A percentile compares a stretch with the other conserved stretches of the same genome.
phyloP scores from a whole-genome alignment of 2,329 filamentous ascomycete species.

The Lachnellula arida region DNA sequence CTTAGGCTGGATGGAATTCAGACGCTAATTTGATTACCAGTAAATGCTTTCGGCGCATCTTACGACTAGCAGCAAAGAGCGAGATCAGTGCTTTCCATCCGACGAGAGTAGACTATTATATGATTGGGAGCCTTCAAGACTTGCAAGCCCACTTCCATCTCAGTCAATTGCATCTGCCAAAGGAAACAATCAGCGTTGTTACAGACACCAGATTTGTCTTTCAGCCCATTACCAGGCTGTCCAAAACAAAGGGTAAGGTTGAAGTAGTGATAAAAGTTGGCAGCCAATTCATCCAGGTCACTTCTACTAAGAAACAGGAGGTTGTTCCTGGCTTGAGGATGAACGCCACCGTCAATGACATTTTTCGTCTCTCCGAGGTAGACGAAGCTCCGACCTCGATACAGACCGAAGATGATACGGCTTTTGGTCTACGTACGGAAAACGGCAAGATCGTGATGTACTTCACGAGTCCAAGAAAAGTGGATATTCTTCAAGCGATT shows the following conservation, averaged over 20 bases:
- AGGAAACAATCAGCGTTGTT: constrained; percentile 65
- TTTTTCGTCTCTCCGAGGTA: constrained; percentile 62
- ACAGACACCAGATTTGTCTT: constrained; percentile 63
- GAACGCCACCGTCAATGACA: constrained; percentile 63
- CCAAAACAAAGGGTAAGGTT: constrained; percentile 65
- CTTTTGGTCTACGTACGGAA: constrained; percentile 63
- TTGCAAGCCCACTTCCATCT: constrained; percentile 63
- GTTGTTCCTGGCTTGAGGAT: constrained; percentile 58
- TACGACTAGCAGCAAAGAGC: constrained; percentile 57
- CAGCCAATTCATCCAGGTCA: constrained; percentile 65
- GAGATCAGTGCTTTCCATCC: constrained; percentile 58
- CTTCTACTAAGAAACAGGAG: constrained; percentile 64
- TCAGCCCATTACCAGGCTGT: constrained; percentile 59
- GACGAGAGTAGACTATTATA: constrained; percentile 59
- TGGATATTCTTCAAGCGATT: constrained; percentile 59
- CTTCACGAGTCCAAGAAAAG: constrained; percentile 62
- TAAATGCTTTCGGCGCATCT: constrained; percentile 60
- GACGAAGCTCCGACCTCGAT: constrained; percentile 63
- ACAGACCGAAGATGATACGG: constrained; percentile 60
- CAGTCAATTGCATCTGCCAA: constrained; percentile 61
- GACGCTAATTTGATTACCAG: constrained; percentile 34
- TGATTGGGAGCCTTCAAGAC: constrained; percentile 61
- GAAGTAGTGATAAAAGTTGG: constrained; percentile 66
- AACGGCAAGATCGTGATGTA: constrained; percentile 69
- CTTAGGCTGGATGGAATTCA: constrained; percentile 46